phyloP scores from a whole-genome alignment of 768 basidiomycete genomes.

The Austroboletus festivus region DNA sequence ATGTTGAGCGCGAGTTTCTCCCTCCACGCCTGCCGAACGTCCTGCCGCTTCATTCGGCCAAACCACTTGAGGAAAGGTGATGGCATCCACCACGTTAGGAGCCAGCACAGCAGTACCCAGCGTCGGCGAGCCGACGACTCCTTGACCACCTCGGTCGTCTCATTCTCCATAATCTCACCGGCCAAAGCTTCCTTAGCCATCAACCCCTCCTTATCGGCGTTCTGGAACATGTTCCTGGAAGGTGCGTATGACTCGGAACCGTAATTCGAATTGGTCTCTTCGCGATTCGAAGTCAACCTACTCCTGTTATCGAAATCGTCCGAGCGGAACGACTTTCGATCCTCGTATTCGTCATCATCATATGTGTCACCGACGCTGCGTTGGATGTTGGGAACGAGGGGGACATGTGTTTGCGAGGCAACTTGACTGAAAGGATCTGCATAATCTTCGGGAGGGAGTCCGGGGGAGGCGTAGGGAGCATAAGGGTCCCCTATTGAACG shows the following conservation, averaged over 20 bases:
- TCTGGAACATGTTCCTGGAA: constrained; percentile 93
- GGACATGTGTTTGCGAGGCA: constrained; percentile 68
- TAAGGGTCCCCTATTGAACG: constrained; percentile 65
- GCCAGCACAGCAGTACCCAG: constrained; percentile 87
- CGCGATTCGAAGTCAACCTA: constrained; percentile 71
- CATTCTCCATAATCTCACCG: constrained; percentile 82
- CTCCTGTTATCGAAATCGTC: constrained; percentile 83
- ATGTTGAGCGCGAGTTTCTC: constrained; percentile 95
- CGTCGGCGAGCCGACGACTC: constrained; percentile 75
- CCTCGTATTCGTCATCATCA: constrained; percentile 78
- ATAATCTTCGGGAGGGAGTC: constrained; percentile 42
- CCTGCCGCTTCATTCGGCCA: constrained; percentile 92
- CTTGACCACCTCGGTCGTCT: constrained; percentile 83
- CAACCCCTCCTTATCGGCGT: constrained; percentile 67
- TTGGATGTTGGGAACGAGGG: constrained; percentile 80
- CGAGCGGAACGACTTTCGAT: constrained; percentile 66
- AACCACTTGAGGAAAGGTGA: constrained; percentile 61
- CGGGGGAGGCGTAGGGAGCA: constrained; percentile 67
- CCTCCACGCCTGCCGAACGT: constrained; percentile 94
- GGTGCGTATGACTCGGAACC: constrained; percentile 94
- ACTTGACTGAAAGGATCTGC: constrained; percentile 48
- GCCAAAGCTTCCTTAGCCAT: constrained; percentile 81
- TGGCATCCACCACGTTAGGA: constrained; percentile 92
- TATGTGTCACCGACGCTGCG: constrained; percentile 75
- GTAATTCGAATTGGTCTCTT: constrained; percentile 76